These are phyloP conservation scores for Phytophthora quininea DNA, from an alignment of 352 stramenopile genomes.

Conservation along the genomic window DNA sequence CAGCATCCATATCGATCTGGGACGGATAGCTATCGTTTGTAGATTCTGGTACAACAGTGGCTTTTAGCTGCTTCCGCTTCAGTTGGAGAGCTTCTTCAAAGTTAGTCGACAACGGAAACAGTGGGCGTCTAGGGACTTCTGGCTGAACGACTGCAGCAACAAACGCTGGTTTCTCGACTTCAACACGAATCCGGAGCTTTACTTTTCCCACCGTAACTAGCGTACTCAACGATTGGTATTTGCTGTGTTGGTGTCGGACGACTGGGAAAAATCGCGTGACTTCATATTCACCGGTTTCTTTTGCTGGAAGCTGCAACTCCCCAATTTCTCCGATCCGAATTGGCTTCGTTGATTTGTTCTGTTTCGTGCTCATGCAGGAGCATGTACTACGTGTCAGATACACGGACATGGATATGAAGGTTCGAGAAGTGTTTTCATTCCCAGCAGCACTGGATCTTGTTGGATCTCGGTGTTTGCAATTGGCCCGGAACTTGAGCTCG, in stretches of 20 bases:
- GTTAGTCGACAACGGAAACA: slow-evolving; percentile 21
- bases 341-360: background rate
- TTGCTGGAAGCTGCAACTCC: slow-evolving; percentile 27
- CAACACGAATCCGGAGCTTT: slow-evolving; percentile 40
- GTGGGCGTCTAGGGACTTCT: slow-evolving; percentile 6
- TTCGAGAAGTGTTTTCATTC: background rate
- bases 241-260: slow-evolving; percentile 15
- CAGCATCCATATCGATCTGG: slow-evolving; percentile 8
- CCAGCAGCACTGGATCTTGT: background rate
- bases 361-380: slow-evolving; percentile 2
- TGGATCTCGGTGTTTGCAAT: background rate
- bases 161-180: slow-evolving; percentile 19
- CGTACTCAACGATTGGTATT: background rate
- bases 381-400: slow-evolving; percentile 13
- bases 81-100: slow-evolving; percentile 42
- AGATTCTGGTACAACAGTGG: slow-evolving; percentile 32
- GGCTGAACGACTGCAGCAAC: slow-evolving; percentile 9
- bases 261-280: slow-evolving; percentile 39
- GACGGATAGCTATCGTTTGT: slow-evolving; percentile 6
- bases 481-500: slow-evolving; percentile 21
- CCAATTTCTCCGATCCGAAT: slow-evolving; percentile 35
- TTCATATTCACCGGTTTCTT: slow-evolving; percentile 27
- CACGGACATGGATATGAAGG: slow-evolving; percentile 25
- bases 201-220: slow-evolving; percentile 36
- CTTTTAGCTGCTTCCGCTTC: slow-evolving; percentile 52